Base-by-base conservation (phyloP, 2,329 filamentous ascomycete species). In the Stachybotrys chlorohalonatus region DNA sequence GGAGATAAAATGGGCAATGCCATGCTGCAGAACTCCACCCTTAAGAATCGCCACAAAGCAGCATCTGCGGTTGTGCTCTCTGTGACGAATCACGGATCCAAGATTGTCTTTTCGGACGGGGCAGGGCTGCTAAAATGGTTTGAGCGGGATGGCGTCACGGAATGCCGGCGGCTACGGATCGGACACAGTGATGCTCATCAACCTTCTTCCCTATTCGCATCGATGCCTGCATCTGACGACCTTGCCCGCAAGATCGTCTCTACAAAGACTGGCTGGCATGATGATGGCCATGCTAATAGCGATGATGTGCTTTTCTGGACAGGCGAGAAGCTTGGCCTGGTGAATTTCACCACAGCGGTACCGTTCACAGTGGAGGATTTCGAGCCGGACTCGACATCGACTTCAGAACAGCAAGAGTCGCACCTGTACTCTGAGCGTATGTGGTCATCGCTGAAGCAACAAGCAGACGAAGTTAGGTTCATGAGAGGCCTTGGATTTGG, bases 91-190 rank as follows among this genome's bases (percentile, higher is more conserved):
- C 93, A 97, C 60, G 93, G 93, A 5, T 87, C 86, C 7, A 81
- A 88, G 5, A 80, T 96, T 36, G 90, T 90, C 16, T 89, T 89
- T 60, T 89, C 89, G 2, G 93, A 97, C 64, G 88, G 88, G 1
- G 84, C 90, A 30, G 93, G 93, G 0, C 84, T 86, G 52, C 70
- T 97, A 58, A 93, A 90, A 67, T 97, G 93, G 92, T 83, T 95
- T 49, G 93, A 97, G 70, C 79, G 92, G 42, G 90, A 96, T 64
- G 91, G 89, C 1, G 76, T 78, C 57, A 84, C 81, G 6, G 81
- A 85, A 60, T 78, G 80, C 47, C 74, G 82, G 52, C 70, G 73
- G 58, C 72, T 77, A 57, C 77, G 73, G 59, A 78, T 86, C 31
- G 81, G 83, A 1, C 75, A 82, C 56, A 80, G 78, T 62, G 76